phyloP scores from a whole-genome alignment of 176 grass and related monocot species.

The Phyllostachys edulis region DNA sequence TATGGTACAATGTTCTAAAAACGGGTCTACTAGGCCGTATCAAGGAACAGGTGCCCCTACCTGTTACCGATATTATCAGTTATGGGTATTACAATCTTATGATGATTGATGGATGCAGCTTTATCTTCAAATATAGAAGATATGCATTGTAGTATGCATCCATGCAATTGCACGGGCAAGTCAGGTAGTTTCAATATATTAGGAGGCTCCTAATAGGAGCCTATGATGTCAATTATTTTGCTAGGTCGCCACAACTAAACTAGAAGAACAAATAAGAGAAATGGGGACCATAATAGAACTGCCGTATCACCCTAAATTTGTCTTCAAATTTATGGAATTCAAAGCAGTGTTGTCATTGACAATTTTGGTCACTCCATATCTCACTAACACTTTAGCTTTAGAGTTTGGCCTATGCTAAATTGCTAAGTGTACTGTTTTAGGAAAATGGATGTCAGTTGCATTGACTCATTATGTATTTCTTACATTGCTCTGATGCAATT shows the following conservation, averaged over 20 bases:
- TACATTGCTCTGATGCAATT: background rate
- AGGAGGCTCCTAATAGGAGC: background rate
- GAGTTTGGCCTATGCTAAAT: background rate
- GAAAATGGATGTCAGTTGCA: constrained; percentile 17
- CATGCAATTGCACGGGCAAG: background rate
- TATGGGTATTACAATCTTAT: background rate
- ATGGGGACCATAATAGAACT: background rate
- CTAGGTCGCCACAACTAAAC: background rate
- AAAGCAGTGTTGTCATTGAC: background rate
- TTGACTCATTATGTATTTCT: background rate
- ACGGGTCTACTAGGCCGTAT: background rate
- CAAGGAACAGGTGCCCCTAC: background rate
- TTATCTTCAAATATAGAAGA: background rate
- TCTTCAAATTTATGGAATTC: background rate
- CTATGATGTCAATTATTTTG: constrained; percentile 2
- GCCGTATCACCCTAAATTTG: background rate
- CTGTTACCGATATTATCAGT: background rate
- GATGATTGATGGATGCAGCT: background rate
- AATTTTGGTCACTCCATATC: background rate
- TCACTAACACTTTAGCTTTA: background rate
- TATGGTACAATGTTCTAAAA: background rate
- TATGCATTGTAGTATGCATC: background rate
- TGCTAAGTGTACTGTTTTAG: background rate
- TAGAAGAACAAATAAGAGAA: background rate
- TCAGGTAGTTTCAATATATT: background rate